Evolutionary conservation across 129 eudicot species (phyloP).

Genomic region (Mikania micrantha): DNA sequence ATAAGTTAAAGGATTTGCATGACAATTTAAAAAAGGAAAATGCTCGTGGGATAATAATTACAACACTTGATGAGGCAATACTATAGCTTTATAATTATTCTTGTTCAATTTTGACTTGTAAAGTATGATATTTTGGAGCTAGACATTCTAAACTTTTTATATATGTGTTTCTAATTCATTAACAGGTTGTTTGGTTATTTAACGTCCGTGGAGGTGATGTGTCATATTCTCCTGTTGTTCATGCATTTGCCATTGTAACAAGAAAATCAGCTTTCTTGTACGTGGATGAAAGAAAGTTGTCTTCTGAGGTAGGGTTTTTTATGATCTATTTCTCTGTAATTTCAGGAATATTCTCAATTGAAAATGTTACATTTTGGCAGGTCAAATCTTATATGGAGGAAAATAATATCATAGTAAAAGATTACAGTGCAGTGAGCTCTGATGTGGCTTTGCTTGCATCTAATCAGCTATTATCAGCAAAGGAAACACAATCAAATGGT

Average conservation of each 20-base stretch:
- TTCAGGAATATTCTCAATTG: not conserved
- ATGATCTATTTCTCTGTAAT: not conserved
- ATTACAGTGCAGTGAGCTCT: conserved; percentile 64
- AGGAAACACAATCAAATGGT: conserved; percentile 22
- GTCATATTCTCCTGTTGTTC: conserved; percentile 89
- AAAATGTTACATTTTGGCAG: conserved; percentile 30
- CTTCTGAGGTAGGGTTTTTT: conserved; percentile 59
- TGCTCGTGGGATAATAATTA: conserved; percentile 58
- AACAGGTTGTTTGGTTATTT: conserved; percentile 90
- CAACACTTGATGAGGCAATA: conserved; percentile 87
- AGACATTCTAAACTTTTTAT: not conserved
- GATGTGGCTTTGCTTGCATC: conserved; percentile 79
- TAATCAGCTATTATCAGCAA: conserved; percentile 48
- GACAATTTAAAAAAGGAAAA: conserved; percentile 57
- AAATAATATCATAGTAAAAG: conserved; percentile 65
- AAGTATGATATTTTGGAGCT: not conserved
- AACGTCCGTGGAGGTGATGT: conserved; percentile 92
- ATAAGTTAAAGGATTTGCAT: conserved; percentile 76
- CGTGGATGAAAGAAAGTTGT: conserved; percentile 73
- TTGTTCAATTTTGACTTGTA: not conserved
- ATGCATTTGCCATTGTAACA: conserved; percentile 87
- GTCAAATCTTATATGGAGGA: conserved; percentile 60
- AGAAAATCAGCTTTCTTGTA: conserved; percentile 69
- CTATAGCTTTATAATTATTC: not conserved
- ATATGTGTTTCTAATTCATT: conserved; percentile 8